A percentile compares a stretch with the other conserved stretches of the same genome.
Conservation (phyloP, 179 eudicot species). For the Corrigiola litoralis region DNA sequence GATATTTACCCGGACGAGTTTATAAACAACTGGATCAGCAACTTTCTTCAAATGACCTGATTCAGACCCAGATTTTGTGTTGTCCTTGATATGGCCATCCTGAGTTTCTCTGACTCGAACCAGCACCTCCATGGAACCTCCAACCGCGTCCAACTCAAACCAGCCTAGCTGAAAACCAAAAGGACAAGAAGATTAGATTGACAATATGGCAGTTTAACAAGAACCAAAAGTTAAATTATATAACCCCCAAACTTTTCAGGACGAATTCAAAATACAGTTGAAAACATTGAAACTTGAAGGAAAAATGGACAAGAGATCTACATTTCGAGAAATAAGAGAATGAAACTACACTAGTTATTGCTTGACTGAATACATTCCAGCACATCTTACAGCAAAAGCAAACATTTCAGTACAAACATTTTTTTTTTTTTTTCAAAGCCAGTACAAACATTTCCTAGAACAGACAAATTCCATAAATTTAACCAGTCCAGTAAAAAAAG, state of each 20-base stretch:
- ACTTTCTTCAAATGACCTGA: constrained; percentile 26
- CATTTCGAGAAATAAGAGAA: no score
- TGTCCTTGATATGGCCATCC: constrained; percentile 29
- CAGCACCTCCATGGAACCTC: constrained; percentile 51
- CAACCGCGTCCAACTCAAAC: constrained; percentile 41
- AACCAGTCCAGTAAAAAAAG: no score
- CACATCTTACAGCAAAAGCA: no score
- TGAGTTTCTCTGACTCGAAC: constrained; percentile 32
- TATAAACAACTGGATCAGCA: constrained; percentile 52
- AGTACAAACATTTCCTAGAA: no score
- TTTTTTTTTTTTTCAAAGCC: no score
- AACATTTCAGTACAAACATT: no score
- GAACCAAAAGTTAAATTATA: not conserved
- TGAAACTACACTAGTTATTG: no score
- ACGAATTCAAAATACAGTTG: no score
- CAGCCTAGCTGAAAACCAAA: constrained; percentile 32
- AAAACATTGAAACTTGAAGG: no score
- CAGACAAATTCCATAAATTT: no score
- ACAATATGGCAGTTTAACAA: not conserved
- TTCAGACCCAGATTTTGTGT: constrained; percentile 23
- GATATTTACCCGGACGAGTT: constrained; percentile 62
- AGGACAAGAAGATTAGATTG: not conserved
- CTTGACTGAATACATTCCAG: no score
- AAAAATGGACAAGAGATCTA: no score
- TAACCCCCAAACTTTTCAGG: not conserved